These are phyloP conservation scores for Russula brevipes DNA, from an alignment of 768 basidiomycete genomes.

Conservation along the genomic window DNA sequence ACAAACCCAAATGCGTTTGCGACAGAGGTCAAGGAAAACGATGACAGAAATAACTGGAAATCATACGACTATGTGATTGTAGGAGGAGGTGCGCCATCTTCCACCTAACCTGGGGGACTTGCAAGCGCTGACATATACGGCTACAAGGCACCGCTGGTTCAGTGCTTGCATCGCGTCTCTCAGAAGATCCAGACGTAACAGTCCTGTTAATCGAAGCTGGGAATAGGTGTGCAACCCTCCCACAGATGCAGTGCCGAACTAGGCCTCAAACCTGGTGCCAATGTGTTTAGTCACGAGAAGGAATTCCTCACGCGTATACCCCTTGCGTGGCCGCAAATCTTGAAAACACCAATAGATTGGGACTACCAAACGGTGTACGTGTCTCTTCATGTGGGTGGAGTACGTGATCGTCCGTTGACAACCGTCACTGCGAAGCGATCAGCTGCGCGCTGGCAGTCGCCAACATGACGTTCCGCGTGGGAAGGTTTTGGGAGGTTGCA, in stretches of 20 bases:
- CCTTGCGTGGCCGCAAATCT: constrained; percentile 17
- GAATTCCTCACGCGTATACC: constrained; percentile 14
- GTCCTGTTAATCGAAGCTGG: constrained; percentile 60
- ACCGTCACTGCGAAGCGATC: background rate
- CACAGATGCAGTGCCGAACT: background rate
- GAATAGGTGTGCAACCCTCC: constrained; percentile 41
- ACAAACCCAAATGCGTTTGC: constrained; percentile 17
- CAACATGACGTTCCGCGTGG: constrained; percentile 12
- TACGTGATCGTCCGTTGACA: background rate
- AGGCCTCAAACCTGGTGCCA: background rate
- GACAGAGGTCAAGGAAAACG: constrained; percentile 6
- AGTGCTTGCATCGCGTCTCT: constrained; percentile 53
- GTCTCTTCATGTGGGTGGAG: background rate
- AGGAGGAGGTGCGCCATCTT: constrained; percentile 33
- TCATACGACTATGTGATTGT: constrained; percentile 38
- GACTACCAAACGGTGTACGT: constrained; percentile 16
- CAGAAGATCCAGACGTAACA: constrained; percentile 48
- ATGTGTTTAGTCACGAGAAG: constrained; percentile 11
- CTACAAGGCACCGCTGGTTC: constrained; percentile 54
- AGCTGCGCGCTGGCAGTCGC: constrained; percentile 11
- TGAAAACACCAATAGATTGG: constrained; percentile 20
- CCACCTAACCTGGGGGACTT: background rate
- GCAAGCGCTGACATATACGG: background rate
- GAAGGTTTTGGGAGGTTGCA: constrained; percentile 20
- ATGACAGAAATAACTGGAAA: constrained; percentile 17